A percentile compares a stretch with the other conserved stretches of the same genome.
These are phyloP conservation scores for Gaultheria prostrata DNA, from an alignment of 148 eudicot genomes.

Conservation along the genomic window DNA sequence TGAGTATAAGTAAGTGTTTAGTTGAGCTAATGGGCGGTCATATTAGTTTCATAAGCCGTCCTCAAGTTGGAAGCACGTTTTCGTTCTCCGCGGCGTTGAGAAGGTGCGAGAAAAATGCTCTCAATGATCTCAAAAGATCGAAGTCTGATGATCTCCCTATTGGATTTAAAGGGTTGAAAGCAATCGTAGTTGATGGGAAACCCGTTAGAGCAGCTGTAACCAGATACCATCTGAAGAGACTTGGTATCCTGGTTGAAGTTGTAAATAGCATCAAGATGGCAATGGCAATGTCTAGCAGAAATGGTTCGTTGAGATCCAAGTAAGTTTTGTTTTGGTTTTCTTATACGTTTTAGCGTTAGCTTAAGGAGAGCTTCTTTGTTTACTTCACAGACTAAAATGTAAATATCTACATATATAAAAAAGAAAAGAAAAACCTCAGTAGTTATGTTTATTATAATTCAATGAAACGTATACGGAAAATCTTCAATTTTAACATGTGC, in stretches of 20 bases:
- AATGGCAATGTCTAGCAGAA: constrained; percentile 26
- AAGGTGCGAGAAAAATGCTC: constrained; percentile 31
- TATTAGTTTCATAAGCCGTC: constrained; percentile 54
- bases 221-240: constrained; percentile 59
- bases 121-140: constrained; percentile 30
- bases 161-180: constrained; percentile 52
- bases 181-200: constrained; percentile 49
- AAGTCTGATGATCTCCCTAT: constrained; percentile 35
- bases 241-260: constrained; percentile 48
- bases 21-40: constrained; percentile 76
- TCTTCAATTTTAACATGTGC: neutral
- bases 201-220: constrained; percentile 63
- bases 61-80: constrained; percentile 61
- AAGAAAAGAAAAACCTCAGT: neutral
- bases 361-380: neutral
- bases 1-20: constrained; percentile 69
- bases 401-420: too few species aligned
- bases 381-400: too few species aligned
- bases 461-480: neutral
- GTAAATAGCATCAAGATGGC: constrained; percentile 38
- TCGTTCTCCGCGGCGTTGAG: constrained; percentile 46
- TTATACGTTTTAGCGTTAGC: neutral
- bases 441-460: neutral
- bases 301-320: constrained; percentile 33
- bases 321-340: constrained; percentile 23